phyloP scores from a whole-genome alignment of 805 yeast species.

The Candida peoriensis region DNA sequence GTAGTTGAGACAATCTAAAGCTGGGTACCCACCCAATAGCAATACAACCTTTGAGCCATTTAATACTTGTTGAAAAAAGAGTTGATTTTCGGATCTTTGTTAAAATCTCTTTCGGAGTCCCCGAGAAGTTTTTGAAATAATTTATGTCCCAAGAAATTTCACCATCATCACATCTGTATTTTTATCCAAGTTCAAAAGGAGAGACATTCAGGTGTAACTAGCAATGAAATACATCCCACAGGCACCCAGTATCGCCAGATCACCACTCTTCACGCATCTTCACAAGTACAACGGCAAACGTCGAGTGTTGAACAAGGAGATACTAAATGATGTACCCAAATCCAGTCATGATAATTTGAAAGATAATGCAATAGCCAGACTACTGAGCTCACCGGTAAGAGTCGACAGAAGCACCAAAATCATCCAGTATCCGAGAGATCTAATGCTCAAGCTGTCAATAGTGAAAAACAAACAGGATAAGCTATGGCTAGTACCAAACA shows the following conservation, averaged over 20 bases:
- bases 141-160: neutral
- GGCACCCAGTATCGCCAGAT: slow-evolving; percentile 5
- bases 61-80: neutral
- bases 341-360: slow-evolving; percentile 11
- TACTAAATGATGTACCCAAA: neutral
- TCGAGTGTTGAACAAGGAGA: neutral
- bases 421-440: slow-evolving; percentile 12
- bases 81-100: neutral
- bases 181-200: neutral
- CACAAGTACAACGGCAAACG: slow-evolving; percentile 10
- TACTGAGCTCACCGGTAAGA: slow-evolving; percentile 40
- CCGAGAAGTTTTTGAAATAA: slow-evolving; percentile 1
- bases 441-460: slow-evolving; percentile 7
- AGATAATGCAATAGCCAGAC: slow-evolving; percentile 33
- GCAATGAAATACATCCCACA: slow-evolving; percentile 8
- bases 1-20: neutral
- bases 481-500: slow-evolving; percentile 12
- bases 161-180: neutral
- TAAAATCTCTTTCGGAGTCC: slow-evolving; percentile 4
- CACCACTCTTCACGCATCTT: slow-evolving; percentile 8
- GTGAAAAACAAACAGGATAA: slow-evolving; percentile 4
- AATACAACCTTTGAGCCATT: no score
- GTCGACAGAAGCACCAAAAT: slow-evolving; percentile 32
- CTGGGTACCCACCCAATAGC: no score
- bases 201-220: neutral